Conservation (phyloP, 768 basidiomycete species). For the Omphalotus guepiniiformis region DNA sequence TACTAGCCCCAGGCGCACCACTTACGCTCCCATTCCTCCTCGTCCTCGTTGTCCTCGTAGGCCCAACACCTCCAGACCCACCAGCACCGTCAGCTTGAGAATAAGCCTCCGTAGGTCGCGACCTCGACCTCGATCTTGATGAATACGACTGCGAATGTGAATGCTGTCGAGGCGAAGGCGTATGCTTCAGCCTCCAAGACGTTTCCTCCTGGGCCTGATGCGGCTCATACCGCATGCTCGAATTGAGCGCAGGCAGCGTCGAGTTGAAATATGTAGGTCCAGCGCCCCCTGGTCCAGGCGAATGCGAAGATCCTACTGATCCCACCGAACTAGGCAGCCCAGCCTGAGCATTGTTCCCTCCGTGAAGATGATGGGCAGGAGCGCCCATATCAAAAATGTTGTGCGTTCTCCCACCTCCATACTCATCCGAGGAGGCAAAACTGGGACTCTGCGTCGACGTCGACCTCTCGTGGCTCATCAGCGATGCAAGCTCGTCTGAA, state of each 20-base stretch:
- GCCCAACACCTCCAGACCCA: slow-evolving; percentile 35
- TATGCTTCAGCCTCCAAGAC: slow-evolving; percentile 26
- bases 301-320: background rate
- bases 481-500: slow-evolving; percentile 66
- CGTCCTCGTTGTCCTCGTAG: slow-evolving; percentile 49
- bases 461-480: slow-evolving; percentile 32
- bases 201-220: slow-evolving; percentile 32
- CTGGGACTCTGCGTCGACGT: slow-evolving; percentile 5
- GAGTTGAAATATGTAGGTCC: slow-evolving; percentile 38
- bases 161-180: slow-evolving; percentile 25
- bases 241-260: slow-evolving; percentile 47
- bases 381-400: slow-evolving; percentile 28
- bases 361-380: slow-evolving; percentile 24
- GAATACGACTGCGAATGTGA: slow-evolving; percentile 43
- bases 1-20: slow-evolving; percentile 30
- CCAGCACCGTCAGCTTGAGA: slow-evolving; percentile 11
- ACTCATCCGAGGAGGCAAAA: slow-evolving; percentile 13
- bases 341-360: slow-evolving; percentile 13
- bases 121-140: slow-evolving; percentile 11
- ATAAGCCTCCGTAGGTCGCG: slow-evolving; percentile 9
- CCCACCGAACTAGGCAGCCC: background rate
- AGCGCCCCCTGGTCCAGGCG: slow-evolving; percentile 4
- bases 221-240: slow-evolving; percentile 47
- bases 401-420: slow-evolving; percentile 29
- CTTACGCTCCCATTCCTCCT: slow-evolving; percentile 60